phyloP scores from a whole-genome alignment of 768 basidiomycete species.

The Leccinellum luteum region DNA sequence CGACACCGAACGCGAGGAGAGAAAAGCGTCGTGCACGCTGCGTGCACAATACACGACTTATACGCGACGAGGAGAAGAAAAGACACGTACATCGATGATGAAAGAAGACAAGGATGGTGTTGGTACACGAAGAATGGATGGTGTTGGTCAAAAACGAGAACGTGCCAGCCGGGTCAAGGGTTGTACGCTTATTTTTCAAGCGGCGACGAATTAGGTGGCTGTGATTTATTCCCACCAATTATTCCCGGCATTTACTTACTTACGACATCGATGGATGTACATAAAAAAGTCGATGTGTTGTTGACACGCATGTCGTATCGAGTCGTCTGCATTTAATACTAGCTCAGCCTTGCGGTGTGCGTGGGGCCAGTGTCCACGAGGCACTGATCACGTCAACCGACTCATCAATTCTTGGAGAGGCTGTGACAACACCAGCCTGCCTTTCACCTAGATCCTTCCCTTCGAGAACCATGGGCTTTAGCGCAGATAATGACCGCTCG shows the following conservation, averaged over 20 bases:
- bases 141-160: slow-evolving; percentile 36
- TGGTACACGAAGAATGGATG: slow-evolving; percentile 33
- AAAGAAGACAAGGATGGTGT: slow-evolving; percentile 29
- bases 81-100: slow-evolving; percentile 32
- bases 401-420: neutral
- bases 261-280: slow-evolving; percentile 12
- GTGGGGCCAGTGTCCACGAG: slow-evolving; percentile 1
- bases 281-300: neutral
- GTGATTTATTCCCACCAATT: slow-evolving; percentile 19
- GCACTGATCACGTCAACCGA: slow-evolving; percentile 1
- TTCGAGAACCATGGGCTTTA: slow-evolving; percentile 7
- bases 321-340: neutral
- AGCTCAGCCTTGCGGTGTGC: neutral
- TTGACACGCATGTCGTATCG: neutral
- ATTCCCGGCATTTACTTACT: slow-evolving; percentile 2
- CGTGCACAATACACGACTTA: neutral
- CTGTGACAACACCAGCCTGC: neutral
- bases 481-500: neutral
- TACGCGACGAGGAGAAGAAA: slow-evolving; percentile 15
- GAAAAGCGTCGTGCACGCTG: slow-evolving; percentile 2
- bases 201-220: slow-evolving; percentile 33
- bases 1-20: slow-evolving; percentile 17
- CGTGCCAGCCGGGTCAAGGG: slow-evolving; percentile 35
- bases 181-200: slow-evolving; percentile 37
- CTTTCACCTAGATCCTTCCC: neutral